Evolutionary conservation across 768 basidiomycete genomes (phyloP).

Genomic region (Phylloporus arenicola): DNA sequence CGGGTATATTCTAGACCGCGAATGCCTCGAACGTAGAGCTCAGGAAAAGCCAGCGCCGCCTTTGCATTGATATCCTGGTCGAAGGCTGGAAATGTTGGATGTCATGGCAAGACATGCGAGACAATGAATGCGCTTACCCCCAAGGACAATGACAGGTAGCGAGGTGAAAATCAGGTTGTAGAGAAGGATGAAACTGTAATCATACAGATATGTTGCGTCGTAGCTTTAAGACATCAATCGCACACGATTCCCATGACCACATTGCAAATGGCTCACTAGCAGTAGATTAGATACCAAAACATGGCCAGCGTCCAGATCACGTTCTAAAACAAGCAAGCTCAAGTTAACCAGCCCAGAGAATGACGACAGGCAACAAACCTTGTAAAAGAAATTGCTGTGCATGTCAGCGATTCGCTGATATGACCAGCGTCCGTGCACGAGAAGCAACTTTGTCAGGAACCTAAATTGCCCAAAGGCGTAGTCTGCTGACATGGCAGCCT

Average conservation of each 20-base stretch:
- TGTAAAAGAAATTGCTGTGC: constrained; percentile 98
- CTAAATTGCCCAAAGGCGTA: constrained; percentile 98
- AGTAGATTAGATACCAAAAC: constrained; percentile 93
- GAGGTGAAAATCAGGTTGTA: constrained; percentile 94
- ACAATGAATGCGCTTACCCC: constrained; percentile 47
- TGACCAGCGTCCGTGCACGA: constrained; percentile 96
- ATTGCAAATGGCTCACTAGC: constrained; percentile 49
- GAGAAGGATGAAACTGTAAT: constrained; percentile 89
- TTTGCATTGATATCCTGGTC: constrained; percentile 93
- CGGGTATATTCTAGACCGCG: constrained; percentile 89
- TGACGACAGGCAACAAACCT: constrained; percentile 44
- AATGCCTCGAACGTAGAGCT: constrained; percentile 94
- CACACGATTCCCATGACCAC: neutral
- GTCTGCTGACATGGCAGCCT: constrained; percentile 98
- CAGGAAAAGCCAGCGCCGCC: constrained; percentile 87
- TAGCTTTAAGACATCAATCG: constrained; percentile 48
- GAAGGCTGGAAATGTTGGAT: constrained; percentile 47
- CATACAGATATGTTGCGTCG: constrained; percentile 90
- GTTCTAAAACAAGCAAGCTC: constrained; percentile 42
- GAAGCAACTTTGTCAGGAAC: constrained; percentile 82
- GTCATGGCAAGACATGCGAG: constrained; percentile 4
- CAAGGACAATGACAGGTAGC: constrained; percentile 84
- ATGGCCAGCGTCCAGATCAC: constrained; percentile 90
- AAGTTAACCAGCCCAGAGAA: neutral
- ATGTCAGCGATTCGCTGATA: constrained; percentile 95